Evolutionary conservation across 1,139 yeast species (phyloP), one percentile per base, ranked within the genome.

Genomic region (Candida tropicalis): DNA sequence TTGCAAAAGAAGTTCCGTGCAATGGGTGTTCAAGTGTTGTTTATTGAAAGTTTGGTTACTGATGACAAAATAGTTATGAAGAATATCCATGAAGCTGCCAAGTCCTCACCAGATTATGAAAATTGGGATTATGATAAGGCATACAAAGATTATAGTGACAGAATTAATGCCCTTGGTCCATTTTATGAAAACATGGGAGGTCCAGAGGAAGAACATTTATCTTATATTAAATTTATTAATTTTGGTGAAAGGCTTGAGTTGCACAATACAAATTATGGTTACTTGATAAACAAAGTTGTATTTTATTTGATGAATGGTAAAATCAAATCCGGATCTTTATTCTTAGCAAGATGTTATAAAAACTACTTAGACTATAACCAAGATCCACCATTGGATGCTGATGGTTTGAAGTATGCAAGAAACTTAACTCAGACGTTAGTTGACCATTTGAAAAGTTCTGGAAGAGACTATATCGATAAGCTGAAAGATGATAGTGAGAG

Each of bases 241-340:
- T 93, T 91, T 61, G 96, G 97, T n/a, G 93, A 90, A 60, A 69
- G 87, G 48, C 76, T 95, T 46, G 83, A 87, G 42, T 78, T 93
- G 48, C 86, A 87, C 66, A 82, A 87, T 57, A 83, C 93, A 31
- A 84, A 85, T 54, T 80, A 87, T 54, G 97, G 97, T 12, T 93
- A 91, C 62, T 74, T 93, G 60, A 84, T 89, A 50, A 88, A 91
- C 60, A 85, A 93, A 57, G 93, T 91, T 35, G 89, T 91, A 17
- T 89, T 88, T 63, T 91, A 87, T 65, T 70, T 91, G 58, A 87
- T 91, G 89, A 91, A 91, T 65, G 77, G 93, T 11, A 78, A 89
- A 52, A 84, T 88, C 56, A 87, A 89, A 60, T 77, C 81, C 45
- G 96, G 98, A 2, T 85, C 90, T 31, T 90, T 89, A 25, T 93